Percentiles rank a stretch among this genome's conserved stretches.
Evolutionary conservation across 768 basidiomycete genomes (phyloP).

Genomic region (Psilocybe subaeruginosa): DNA sequence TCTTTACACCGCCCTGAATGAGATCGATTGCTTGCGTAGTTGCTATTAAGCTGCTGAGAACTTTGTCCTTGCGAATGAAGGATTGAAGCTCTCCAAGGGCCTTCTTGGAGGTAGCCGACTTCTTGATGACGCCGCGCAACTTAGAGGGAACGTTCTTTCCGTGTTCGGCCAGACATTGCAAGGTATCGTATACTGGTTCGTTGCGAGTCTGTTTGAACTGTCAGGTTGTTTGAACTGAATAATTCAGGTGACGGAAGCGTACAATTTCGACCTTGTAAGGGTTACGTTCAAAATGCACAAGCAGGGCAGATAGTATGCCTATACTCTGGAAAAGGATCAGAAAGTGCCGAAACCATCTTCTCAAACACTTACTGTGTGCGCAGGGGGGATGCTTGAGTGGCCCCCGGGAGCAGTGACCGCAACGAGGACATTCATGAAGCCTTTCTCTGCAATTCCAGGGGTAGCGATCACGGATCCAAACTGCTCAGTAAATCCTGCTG

Average conservation of each 20-base stretch:
- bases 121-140: constrained; percentile 50
- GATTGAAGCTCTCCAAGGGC: constrained; percentile 56
- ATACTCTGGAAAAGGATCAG: constrained; percentile 57
- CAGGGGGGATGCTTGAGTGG: constrained; percentile 84
- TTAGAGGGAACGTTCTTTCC: constrained; percentile 52
- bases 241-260: constrained; percentile 11
- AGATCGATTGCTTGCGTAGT: constrained; percentile 84
- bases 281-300: constrained; percentile 70
- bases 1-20: constrained; percentile 68
- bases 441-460: constrained; percentile 76
- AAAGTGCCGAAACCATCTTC: not conserved
- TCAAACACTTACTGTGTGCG: constrained; percentile 62
- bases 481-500: constrained; percentile 51
- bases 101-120: constrained; percentile 49
- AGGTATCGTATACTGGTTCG: constrained; percentile 58
- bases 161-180: constrained; percentile 71
- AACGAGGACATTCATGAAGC: constrained; percentile 64
- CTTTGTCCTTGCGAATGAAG: constrained; percentile 40
- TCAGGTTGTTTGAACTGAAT: not conserved
- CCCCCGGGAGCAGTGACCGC: constrained; percentile 75
- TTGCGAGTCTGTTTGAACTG: constrained; percentile 43
- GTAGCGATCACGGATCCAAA: constrained; percentile 60
- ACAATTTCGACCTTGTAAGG: constrained; percentile 60
- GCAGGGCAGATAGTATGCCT: constrained; percentile 73
- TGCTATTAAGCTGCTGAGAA: constrained; percentile 50